Conservation (phyloP, 805 yeast genomes). For the Candida tammaniensis region DNA sequence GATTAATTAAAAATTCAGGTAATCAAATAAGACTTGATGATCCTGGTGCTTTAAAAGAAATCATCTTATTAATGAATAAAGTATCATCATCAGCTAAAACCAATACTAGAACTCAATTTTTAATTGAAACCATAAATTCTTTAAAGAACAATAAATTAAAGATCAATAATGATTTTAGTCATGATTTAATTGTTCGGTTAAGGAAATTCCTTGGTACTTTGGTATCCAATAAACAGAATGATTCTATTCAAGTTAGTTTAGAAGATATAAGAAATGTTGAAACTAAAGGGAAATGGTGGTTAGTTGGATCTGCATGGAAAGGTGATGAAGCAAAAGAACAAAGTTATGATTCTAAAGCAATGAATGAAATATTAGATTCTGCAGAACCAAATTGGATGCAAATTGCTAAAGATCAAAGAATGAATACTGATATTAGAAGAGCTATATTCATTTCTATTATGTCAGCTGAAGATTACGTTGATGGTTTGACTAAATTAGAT, state of each 20-base stretch:
- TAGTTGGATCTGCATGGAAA: slow-evolving; percentile 97
- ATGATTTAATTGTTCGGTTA: slow-evolving; percentile 53
- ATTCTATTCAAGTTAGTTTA: slow-evolving; percentile 80
- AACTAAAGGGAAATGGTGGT: slow-evolving; percentile 96
- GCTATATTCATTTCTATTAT: slow-evolving; percentile 91
- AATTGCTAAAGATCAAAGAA: slow-evolving; percentile 79
- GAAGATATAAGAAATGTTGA: slow-evolving; percentile 77
- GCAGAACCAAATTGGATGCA: slow-evolving; percentile 87
- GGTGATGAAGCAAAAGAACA: slow-evolving; percentile 41
- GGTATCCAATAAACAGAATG: slow-evolving; percentile 46
- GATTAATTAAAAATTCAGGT: slow-evolving; percentile 74
- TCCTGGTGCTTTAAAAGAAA: slow-evolving; percentile 79
- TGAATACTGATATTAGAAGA: slow-evolving; percentile 93
- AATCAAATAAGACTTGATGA: slow-evolving; percentile 86
- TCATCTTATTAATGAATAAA: slow-evolving; percentile 57
- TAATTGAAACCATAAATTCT: slow-evolving; percentile 81
- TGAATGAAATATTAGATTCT: slow-evolving; percentile 61
- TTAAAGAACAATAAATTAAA: slow-evolving; percentile 83
- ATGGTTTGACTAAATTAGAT: slow-evolving; percentile 79
- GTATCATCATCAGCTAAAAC: slow-evolving; percentile 29
- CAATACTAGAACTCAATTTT: slow-evolving; percentile 71
- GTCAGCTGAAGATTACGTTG: slow-evolving; percentile 92
- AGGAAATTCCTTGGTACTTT: slow-evolving; percentile 62
- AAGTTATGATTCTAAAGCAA: slow-evolving; percentile 38
- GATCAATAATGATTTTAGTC: slow-evolving; percentile 47